Conservation (phyloP, 2,329 filamentous ascomycete genomes). For the Aureobasidium sp. region DNA sequence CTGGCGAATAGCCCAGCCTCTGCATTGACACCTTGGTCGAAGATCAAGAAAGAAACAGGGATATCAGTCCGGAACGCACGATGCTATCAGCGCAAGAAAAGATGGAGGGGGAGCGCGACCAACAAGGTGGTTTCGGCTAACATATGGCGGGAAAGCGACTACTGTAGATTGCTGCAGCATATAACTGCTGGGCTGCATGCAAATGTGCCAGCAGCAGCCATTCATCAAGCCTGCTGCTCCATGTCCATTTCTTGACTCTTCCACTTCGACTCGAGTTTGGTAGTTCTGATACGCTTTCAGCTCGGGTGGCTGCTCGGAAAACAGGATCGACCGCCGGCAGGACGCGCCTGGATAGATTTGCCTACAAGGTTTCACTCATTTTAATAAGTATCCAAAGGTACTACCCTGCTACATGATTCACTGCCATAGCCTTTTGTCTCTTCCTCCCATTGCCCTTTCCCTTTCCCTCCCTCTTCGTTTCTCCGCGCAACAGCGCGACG, state of each 20-base stretch:
- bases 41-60: neutral
- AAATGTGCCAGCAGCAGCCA: neutral
- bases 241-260: neutral
- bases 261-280: neutral
- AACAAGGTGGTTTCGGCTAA: constrained; percentile 4
- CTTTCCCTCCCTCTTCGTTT: neutral
- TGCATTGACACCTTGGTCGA: neutral
- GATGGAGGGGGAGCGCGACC: neutral
- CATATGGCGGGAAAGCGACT: neutral
- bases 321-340: constrained; percentile 8
- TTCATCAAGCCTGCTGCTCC: constrained; percentile 2
- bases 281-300: constrained; percentile 4
- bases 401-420: neutral
- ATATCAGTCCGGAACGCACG: constrained; percentile 3
- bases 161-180: neutral
- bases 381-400: constrained; percentile 9
- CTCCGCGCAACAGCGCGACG: neutral
- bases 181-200: neutral
- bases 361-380: neutral
- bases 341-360: neutral
- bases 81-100: neutral
- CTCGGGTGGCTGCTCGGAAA: constrained; percentile 13
- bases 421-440: neutral
- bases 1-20: neutral
- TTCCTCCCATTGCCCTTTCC: neutral